A percentile compares a stretch with the other conserved stretches of the same genome.
phyloP scores from a whole-genome alignment of 2,329 filamentous ascomycete genomes.

The Cladosporium oxysporum region DNA sequence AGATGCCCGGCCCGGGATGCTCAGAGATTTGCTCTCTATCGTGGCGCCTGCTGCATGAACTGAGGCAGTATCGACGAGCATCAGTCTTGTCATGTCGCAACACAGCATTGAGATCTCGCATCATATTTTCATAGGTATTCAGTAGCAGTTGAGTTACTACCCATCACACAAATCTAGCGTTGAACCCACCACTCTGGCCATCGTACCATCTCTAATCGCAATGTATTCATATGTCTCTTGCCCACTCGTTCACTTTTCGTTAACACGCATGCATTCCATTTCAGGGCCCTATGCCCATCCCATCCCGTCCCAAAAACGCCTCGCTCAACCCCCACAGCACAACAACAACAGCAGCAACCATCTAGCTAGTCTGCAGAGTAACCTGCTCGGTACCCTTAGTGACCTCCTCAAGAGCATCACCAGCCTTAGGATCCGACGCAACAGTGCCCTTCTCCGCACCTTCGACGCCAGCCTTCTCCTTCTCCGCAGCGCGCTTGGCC shows the following conservation, averaged over 20 bases:
- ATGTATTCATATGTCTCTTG: neutral
- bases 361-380: slow-evolving; percentile 43
- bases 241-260: neutral
- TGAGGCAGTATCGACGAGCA: neutral
- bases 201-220: neutral
- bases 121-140: neutral
- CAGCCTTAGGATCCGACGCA: slow-evolving; percentile 34
- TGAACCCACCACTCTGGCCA: neutral
- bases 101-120: neutral
- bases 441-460: slow-evolving; percentile 71
- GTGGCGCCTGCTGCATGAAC: neutral
- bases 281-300: neutral
- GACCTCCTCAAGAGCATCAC: slow-evolving; percentile 47
- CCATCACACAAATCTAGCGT: neutral
- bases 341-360: neutral
- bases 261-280: slow-evolving; percentile 7
- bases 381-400: slow-evolving; percentile 48
- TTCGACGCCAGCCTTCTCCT: slow-evolving; percentile 76
- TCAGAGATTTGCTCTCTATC: neutral
- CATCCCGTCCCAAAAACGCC: slow-evolving; percentile 6
- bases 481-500: slow-evolving; percentile 62
- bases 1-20: neutral
- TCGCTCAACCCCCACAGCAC: slow-evolving; percentile 10
- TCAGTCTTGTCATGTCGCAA: neutral
- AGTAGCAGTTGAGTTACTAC: neutral